Percentiles rank a stretch among this genome's conserved stretches.
Evolutionary conservation across 257 asterid species (phyloP).

Genomic region (Solanum neorickii): DNA sequence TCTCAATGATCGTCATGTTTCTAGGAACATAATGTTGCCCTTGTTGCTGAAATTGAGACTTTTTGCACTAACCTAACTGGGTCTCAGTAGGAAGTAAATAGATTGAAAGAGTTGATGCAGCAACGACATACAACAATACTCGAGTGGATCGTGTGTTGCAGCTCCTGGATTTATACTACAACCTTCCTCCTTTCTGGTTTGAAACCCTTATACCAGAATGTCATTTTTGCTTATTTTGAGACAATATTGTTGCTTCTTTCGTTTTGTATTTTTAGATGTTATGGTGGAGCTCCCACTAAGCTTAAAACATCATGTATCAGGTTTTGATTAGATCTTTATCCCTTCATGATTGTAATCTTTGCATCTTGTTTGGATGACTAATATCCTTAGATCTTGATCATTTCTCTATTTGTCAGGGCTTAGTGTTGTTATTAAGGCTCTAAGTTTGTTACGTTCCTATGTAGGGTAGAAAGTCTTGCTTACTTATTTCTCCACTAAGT

Average conservation of each 20-base stretch:
- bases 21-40: background rate
- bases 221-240: background rate
- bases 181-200: background rate
- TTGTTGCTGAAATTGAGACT: background rate
- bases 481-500: no score
- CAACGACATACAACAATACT: background rate
- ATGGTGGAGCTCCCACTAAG: background rate
- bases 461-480: background rate
- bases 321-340: background rate
- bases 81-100: no score
- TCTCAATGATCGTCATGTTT: background rate
- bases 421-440: background rate
- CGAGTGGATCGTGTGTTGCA: background rate
- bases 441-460: background rate
- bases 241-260: no score
- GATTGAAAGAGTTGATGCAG: background rate
- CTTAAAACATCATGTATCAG: background rate
- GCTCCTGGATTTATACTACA: rapidly evolving
- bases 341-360: background rate
- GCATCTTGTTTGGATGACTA: background rate
- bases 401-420: background rate
- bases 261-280: no score
- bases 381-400: background rate
- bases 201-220: background rate
- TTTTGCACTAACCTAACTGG: background rate